Evolutionary conservation across 148 eudicot genomes (phyloP), one percentile per base, ranked within the genome.

Genomic region (Vaccinium darrowii): DNA sequence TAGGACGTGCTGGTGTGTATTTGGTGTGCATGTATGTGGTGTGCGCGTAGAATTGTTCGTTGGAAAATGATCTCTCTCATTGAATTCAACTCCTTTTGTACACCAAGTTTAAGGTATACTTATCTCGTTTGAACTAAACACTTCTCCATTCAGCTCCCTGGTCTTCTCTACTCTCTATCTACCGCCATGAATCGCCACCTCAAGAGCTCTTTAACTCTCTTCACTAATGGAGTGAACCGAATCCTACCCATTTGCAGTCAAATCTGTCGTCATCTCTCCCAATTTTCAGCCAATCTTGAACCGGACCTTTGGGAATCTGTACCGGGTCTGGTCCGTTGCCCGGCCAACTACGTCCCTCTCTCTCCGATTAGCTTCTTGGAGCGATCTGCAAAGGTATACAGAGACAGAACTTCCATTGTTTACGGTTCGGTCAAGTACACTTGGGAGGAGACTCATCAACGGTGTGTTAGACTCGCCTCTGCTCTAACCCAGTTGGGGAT

Each of bases 301-400:
- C 82, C 62, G 65, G 89, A 82, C 8, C 80, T 80, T 54, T 86
- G 88, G 85, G 47, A 63, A 74, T 82, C 90, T 50, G 62, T 85
- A 63, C 89, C 81, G 80, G 92, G 92, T 25, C 75, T 86, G 71
- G 73, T 83, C 47, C 86, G 83, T 25, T 88, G 92, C 81, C 80
- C 87, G 19, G 90, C 90, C 12, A 90, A 88, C 80, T 69, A 86
- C 57, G 90, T 81, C 43, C 90, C 92, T 3, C 76, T 90, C 63
- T 82, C 89, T 25, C 92, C 92, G 0, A 81, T 90, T 21, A 90
- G 86, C 85, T 90, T 90, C 85, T 58, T 90, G 84, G 90, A 90
- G 63, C 82, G 92, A 67, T 54, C 92, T 4, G 83, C 92, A 1
- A 85, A 81, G 63, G 90, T 90, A 73, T 88, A 73, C 49, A 67